Evolutionary conservation across 1,284 basidiomycete species (phyloP).

Genomic region (Mrakiaceae sp.): DNA sequence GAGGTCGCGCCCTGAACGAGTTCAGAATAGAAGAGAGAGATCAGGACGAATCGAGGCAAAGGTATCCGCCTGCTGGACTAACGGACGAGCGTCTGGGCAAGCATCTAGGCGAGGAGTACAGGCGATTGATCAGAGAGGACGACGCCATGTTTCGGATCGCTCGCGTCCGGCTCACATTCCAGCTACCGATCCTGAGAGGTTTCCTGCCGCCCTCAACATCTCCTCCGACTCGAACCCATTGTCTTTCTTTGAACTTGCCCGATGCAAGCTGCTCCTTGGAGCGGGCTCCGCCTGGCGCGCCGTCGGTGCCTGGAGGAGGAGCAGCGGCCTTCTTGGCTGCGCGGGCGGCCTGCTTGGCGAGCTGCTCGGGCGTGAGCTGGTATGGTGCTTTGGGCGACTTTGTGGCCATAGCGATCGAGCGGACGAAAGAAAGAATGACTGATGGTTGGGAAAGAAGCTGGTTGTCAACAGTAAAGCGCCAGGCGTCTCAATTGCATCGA

Average conservation of each 20-base stretch:
- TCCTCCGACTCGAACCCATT: conserved; percentile 45
- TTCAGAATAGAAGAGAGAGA: neutral
- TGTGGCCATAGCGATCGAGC: too few relatives aligned
- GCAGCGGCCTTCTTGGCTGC: conserved; percentile 30
- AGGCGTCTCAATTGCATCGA: too few relatives aligned
- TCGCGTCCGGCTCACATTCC: conserved; percentile 26
- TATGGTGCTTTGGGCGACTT: conserved; percentile 3
- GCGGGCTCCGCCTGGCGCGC: conserved; percentile 10
- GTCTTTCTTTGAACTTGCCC: conserved; percentile 24
- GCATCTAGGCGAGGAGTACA: conserved; percentile 38
- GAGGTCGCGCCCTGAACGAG: conserved; percentile 57
- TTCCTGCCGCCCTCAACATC: conserved; percentile 46
- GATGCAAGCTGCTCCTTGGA: conserved; percentile 22
- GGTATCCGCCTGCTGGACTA: conserved; percentile 15
- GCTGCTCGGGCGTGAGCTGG: conserved; percentile 30
- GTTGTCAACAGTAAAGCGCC: too few relatives aligned
- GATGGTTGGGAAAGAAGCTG: too few relatives aligned
- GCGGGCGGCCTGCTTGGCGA: conserved; percentile 28
- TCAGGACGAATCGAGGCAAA: neutral
- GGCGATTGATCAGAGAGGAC: conserved; percentile 62
- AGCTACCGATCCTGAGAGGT: conserved; percentile 59
- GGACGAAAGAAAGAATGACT: too few relatives aligned
- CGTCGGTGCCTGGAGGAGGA: conserved; percentile 12
- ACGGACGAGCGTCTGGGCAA: conserved; percentile 38
- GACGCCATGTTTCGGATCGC: conserved; percentile 37